Evolutionary conservation across 2,329 filamentous ascomycete species (phyloP).

Genomic region (Penicillium sp.): DNA sequence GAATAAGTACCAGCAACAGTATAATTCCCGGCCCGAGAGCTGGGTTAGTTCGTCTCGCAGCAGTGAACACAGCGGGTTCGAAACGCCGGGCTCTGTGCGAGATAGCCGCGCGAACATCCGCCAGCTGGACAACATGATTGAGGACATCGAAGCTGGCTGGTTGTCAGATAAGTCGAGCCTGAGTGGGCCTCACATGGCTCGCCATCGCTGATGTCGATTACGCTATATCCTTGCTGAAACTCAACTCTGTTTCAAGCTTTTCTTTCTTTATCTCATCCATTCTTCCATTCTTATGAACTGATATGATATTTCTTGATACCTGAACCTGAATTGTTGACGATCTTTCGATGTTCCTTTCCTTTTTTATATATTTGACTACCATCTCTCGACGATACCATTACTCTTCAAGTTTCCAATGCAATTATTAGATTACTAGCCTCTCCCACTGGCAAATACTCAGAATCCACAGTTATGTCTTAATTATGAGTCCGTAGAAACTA

Average conservation of each 20-base stretch:
- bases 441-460: no score
- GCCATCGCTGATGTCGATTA: slow-evolving; percentile 13
- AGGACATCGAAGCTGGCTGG: slow-evolving; percentile 39
- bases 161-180: slow-evolving; percentile 31
- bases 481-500: no score
- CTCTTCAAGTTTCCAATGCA: slow-evolving; percentile 9
- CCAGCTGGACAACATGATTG: slow-evolving; percentile 38
- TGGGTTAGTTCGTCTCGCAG: slow-evolving; percentile 36
- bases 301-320: slow-evolving; percentile 8
- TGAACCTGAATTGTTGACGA: neutral
- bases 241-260: neutral
- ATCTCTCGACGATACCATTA: slow-evolving; percentile 27
- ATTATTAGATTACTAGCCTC: no score
- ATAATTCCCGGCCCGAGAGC: slow-evolving; percentile 29
- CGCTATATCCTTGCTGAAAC: neutral
- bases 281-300: slow-evolving; percentile 2
- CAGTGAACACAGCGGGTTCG: slow-evolving; percentile 33
- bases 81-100: slow-evolving; percentile 20
- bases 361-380: neutral
- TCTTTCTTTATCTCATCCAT: neutral
- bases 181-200: slow-evolving; percentile 14
- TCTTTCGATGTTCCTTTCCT: neutral
- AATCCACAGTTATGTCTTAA: no score
- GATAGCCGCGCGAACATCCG: slow-evolving; percentile 29
- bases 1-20: slow-evolving; percentile 21